These are phyloP conservation scores for Allium fistulosum DNA, from an alignment of 106 monocot genomes.

Conservation along the genomic window DNA sequence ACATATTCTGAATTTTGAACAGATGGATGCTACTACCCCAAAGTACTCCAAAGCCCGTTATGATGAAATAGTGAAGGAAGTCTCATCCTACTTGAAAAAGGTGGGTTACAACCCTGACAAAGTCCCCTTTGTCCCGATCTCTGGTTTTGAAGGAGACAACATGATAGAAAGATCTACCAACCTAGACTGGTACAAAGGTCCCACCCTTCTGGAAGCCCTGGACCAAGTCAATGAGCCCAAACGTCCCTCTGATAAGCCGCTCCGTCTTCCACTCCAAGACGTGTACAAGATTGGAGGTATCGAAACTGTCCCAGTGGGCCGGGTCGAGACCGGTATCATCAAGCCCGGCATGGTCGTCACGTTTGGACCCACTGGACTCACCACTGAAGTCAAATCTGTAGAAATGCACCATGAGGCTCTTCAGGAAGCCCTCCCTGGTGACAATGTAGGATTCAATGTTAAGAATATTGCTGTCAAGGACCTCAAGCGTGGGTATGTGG, in stretches of 20 bases:
- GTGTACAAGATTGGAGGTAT: constrained; percentile 73
- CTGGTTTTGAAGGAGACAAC: constrained; percentile 45
- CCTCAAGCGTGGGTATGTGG: constrained; percentile 57
- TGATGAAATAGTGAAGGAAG: constrained; percentile 71
- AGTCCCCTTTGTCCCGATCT: constrained; percentile 45
- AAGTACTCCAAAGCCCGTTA: constrained; percentile 49
- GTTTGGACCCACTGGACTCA: constrained; percentile 41
- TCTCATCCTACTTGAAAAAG: constrained; percentile 62
- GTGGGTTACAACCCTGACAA: constrained; percentile 58
- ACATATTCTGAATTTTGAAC: neutral
- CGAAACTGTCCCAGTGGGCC: constrained; percentile 41
- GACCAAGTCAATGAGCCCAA: constrained; percentile 52
- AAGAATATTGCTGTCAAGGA: constrained; percentile 68
- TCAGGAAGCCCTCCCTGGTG: constrained; percentile 45
- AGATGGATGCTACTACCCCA: constrained; percentile 66
- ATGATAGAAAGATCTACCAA: constrained; percentile 64
- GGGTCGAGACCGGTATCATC: constrained; percentile 26
- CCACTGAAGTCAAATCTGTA: constrained; percentile 61
- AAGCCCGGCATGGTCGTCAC: constrained; percentile 55
- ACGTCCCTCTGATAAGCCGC: constrained; percentile 43
- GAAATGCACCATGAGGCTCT: constrained; percentile 69
- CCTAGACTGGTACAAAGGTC: constrained; percentile 72
- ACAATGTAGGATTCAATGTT: constrained; percentile 65
- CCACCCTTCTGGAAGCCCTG: constrained; percentile 48
- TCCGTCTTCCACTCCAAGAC: constrained; percentile 51